Conservation (phyloP, 495 filamentous ascomycete species). For the Physcia stellaris region DNA sequence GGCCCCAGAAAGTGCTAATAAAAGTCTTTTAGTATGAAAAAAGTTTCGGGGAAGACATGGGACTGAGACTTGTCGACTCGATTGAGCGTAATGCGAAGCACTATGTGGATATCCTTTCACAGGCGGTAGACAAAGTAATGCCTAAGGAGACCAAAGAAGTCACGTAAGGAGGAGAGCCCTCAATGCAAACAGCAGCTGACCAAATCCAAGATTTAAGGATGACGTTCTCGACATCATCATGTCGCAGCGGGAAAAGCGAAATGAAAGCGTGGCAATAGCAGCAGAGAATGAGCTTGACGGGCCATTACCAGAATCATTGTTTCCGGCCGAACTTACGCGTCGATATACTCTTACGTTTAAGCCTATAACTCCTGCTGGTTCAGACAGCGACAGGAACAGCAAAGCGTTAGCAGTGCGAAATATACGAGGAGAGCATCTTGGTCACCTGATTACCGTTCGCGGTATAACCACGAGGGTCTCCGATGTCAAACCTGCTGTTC, state of each 20-base stretch:
- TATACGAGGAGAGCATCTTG: conserved; percentile 82
- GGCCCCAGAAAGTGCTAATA: neutral
- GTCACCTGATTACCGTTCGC: conserved; percentile 83
- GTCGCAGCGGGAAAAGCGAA: conserved; percentile 77
- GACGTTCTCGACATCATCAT: conserved; percentile 95
- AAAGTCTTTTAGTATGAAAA: conserved; percentile 46
- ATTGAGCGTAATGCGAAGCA: conserved; percentile 86
- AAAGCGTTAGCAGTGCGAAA: conserved; percentile 91
- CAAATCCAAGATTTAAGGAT: conserved; percentile 65
- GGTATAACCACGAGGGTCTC: conserved; percentile 93
- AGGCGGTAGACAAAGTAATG: conserved; percentile 78
- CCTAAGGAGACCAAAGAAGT: conserved; percentile 65
- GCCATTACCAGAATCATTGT: conserved; percentile 40
- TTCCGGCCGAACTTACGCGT: conserved; percentile 82
- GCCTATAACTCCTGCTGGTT: conserved; percentile 58
- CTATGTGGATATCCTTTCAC: conserved; percentile 82
- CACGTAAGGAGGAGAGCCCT: conserved; percentile 38
- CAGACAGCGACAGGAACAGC: conserved; percentile 42
- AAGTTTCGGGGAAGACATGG: conserved; percentile 43
- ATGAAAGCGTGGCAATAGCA: conserved; percentile 55
- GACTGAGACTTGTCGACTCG: conserved; percentile 64
- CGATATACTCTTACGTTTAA: conserved; percentile 94
- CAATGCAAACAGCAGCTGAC: conserved; percentile 7
- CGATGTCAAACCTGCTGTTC: conserved; percentile 93
- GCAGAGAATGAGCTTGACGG: conserved; percentile 55